Evolutionary conservation across 257 asterid species (phyloP), one percentile per base, ranked within the genome.

Genomic region (Salvia splendens): DNA sequence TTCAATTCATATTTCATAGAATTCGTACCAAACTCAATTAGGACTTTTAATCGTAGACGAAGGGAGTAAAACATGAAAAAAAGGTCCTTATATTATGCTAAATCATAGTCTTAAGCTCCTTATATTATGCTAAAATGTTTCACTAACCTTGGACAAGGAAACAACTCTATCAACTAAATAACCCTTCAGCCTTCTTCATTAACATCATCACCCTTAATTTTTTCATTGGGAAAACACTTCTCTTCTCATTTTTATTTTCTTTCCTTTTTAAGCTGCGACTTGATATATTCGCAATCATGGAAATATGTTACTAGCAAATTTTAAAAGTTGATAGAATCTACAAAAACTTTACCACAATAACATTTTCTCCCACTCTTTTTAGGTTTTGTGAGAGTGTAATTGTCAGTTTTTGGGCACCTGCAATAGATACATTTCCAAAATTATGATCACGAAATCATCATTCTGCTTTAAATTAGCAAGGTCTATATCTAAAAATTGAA

Each of bases 111-210:
- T 73, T 70, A 69, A 59, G 50, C 54, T 70, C 84, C 85, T 68
- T 77, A 52, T 64, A 64, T 77, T 73, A 82, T 16, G 82, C 85
- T 60, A 60, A 60, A 67, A 70, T 84, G 87, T 81, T 77, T 75
- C 83, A 32, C 84, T 75, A 73, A 73, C 58, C 43, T 73, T 74
- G 58, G 85, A 81, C 84, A 75, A 38, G 78, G 61, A 73, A 74
- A 57, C 76, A 68, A 24, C 38, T 73, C 56, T 32, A 47, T 50
- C 74, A 64, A 64, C 65, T 30, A 48, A 71, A 51, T 66, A 58
- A 64, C 14, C 67, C 80, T 75, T 45, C 55, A 59, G 20, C 12
- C 77, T 55, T 69, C 76, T 65, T 75, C 77, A 65, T 75, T 72
- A 69, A 71, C 77, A 69, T 65, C 58, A 64, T 36, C 9, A 35